Evolutionary conservation across 345 rosid genomes (phyloP), one percentile per base, ranked within the genome.

Genomic region (Syzygium jambos): DNA sequence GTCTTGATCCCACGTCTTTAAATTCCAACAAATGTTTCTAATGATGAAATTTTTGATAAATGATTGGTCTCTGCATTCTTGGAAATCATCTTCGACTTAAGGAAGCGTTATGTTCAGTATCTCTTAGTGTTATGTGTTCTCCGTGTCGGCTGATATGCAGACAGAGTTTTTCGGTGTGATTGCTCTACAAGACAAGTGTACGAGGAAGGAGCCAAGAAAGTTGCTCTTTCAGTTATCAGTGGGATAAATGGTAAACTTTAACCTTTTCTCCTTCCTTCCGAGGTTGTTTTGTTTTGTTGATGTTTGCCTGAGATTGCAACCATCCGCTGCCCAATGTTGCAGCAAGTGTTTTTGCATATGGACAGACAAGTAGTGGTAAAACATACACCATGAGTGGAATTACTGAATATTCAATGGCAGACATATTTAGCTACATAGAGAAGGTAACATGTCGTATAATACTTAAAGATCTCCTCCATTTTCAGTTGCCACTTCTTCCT

Each of bases 291-390:
- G 55, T 87, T 78, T 16, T 85, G 27, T 43, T 49, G 52, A 59
- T 55, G 80, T 25, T 25, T 57, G 65, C 65, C 65, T 57, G 65
- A 57, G 65, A 57, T 25, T 25, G 65, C 15, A 57, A 25, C 29
- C 65, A 57, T 57, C 15, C 7, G 15, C 12, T 57, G 65, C 65
- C n/a, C 14, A 11, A 57, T 4, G 30, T 61, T 84, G 88, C 93
- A 97, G 99, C 99, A 23, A 96, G 98, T 89, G 95, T 95, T 88
- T 97, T 97, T 91, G 99, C 99, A 80, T 97, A 97, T 89, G 99
- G 99, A 88, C 99, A 97, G 94, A 97, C 99, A 85, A 97, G 98
- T 89, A 97, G 98, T 85, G 99, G 99, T 89, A 97, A 97, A 92
- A 97, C 98, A 19, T 97, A 92, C 90, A 96, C 99, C 52, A 97